Percentiles rank a stretch among this genome's conserved stretches.
Conservation (phyloP, 2,329 filamentous ascomycete genomes). For the Diaporthe sp. region DNA sequence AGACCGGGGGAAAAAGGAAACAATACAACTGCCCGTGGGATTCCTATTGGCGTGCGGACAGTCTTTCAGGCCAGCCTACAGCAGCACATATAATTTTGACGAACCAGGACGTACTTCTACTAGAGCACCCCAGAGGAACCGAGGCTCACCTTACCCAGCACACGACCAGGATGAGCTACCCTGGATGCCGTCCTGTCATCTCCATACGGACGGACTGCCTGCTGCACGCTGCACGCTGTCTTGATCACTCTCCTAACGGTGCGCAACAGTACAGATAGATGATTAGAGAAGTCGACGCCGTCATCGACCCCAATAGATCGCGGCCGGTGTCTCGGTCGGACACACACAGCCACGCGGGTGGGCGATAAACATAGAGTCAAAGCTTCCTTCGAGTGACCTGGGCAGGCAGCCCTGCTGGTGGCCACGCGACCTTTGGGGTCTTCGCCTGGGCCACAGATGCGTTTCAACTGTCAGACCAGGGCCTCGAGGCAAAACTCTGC, state of each 20-base stretch:
- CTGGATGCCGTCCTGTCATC: background rate
- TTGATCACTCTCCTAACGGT: background rate
- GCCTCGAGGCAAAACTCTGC: conserved; percentile 19
- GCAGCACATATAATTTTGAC: background rate
- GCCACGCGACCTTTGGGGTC: conserved; percentile 17
- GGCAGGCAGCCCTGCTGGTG: background rate
- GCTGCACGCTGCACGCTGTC: background rate
- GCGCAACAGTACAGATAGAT: background rate
- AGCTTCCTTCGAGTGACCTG: conserved; percentile 27
- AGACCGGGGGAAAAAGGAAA: background rate
- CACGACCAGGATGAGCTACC: conserved; percentile 26
- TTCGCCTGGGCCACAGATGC: conserved; percentile 18
- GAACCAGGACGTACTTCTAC: background rate
- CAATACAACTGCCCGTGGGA: no score
- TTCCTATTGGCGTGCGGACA: background rate
- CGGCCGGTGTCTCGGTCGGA: conserved; percentile 18
- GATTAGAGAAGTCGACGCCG: background rate
- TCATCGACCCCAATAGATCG: background rate
- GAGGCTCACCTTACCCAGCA: conserved; percentile 28
- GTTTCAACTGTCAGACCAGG: conserved; percentile 32
- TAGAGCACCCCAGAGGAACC: background rate
- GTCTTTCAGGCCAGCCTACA: background rate
- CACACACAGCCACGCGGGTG: conserved; percentile 19
- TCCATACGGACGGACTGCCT: background rate
- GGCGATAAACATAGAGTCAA: conserved; percentile 37